Evolutionary conservation across 2,329 filamentous ascomycete genomes (phyloP), one percentile per base, ranked within the genome.

Genomic region (Fusarium irregulare): DNA sequence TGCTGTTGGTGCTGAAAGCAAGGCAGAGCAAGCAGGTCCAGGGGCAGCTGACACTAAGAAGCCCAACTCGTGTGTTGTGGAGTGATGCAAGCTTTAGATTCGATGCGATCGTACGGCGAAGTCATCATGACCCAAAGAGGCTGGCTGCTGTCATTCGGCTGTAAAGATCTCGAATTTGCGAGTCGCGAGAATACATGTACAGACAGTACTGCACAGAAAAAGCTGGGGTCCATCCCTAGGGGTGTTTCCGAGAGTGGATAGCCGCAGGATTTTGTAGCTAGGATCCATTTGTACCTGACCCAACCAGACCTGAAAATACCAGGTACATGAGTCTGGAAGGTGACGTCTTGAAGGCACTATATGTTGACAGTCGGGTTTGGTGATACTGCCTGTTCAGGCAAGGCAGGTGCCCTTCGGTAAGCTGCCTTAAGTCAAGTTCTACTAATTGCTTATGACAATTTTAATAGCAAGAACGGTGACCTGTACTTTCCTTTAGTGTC

Each of bases 251-350:
- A 71, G 53, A 60, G 40, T 49, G 63, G 63, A 67, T 47, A 63
- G 50, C 37, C 56, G 57, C 49, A 58, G 57, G 62, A 61, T 49
- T 21, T 25, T 66, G 48, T 53, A 48, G 18, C 14, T 49, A 64
- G 63, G 62, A 53, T 64, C 51, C 16, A 20, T 34, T 41, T 68
- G 51, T 44, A 56, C 47, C 37, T 51, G 34, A 51, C 27, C 32
- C 34, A 42, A 51, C 34, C 25, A 21, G 23, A 41, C 23, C 23
- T 42, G 55, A 37, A 48, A 34, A 42, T 12, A 18, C 60, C 55
- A 66, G 59, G 50, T 62, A 64, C 32, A 66, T 51, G 51, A 63
- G 56, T 66, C 68, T 59, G 20, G 56, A 72, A 54, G 32, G 57
- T 72, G 68, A 72, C 68, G 65, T 72, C 62, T 60, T 48, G 49